A percentile compares a stretch with the other conserved stretches of the same genome.
Evolutionary conservation across 228 moss, liverwort and hornwort genomes (phyloP).

Genomic region (Sphagnum fallax): DNA sequence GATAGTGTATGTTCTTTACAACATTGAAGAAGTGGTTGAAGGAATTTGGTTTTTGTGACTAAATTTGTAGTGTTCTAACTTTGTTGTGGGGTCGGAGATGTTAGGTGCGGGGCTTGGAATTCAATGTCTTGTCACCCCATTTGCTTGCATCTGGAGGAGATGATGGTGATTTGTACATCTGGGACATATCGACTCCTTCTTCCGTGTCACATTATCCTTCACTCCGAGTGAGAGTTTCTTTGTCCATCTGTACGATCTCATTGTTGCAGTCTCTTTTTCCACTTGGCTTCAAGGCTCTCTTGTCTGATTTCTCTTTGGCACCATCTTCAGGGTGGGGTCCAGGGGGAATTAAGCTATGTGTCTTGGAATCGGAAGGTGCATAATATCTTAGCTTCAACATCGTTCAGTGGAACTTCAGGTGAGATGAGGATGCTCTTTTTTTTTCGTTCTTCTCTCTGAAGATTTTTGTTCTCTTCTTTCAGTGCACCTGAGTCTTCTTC

Average conservation of each 20-base stretch:
- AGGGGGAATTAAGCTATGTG: constrained; percentile 75
- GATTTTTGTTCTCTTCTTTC: no score
- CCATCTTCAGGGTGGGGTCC: constrained; percentile 19
- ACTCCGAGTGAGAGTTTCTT: constrained; percentile 34
- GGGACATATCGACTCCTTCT: constrained; percentile 81
- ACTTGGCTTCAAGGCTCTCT: not conserved
- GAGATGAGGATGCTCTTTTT: constrained; percentile 10
- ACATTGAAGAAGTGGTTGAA: no score
- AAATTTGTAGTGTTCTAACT: no score
- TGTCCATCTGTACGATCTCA: no score
- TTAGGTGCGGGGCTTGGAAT: constrained; percentile 90
- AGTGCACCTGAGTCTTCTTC: no score
- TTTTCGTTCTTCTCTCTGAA: no score
- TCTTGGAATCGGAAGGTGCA: constrained; percentile 98
- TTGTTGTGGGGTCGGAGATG: no score
- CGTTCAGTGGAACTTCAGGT: constrained; percentile 87
- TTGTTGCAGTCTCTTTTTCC: no score
- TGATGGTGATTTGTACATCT: constrained; percentile 85
- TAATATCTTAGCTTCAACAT: constrained; percentile 81
- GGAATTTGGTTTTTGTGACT: no score
- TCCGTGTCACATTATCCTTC: constrained; percentile 64
- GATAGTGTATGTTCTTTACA: no score
- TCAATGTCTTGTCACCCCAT: constrained; percentile 66
- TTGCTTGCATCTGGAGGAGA: constrained; percentile 92
- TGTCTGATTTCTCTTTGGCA: constrained; percentile 12